Conservation (phyloP, 75 land plant genomes). For the Sequoiadendron giganteum region DNA sequence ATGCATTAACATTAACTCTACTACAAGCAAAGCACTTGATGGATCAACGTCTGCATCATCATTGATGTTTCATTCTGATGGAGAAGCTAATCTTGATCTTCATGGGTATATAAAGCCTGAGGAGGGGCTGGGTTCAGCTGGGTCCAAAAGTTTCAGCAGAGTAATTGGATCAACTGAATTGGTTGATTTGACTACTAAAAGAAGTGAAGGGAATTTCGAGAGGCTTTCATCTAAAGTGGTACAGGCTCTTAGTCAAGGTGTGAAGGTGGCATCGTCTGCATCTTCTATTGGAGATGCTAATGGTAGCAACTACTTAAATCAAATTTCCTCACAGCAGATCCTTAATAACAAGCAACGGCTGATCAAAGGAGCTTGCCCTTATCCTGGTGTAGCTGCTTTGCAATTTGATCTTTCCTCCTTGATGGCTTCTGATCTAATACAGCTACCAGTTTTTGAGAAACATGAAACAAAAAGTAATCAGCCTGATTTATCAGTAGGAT, state of each 20-base stretch:
- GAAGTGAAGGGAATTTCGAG: slow-evolving; percentile 22
- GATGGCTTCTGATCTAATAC: slow-evolving; percentile 33
- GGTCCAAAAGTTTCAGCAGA: slow-evolving; percentile 7
- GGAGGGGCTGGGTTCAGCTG: not conserved
- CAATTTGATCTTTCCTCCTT: slow-evolving; percentile 66
- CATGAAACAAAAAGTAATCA: not conserved
- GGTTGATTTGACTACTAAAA: slow-evolving; percentile 7
- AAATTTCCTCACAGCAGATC: slow-evolving; percentile 4
- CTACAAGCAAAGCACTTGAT: slow-evolving; percentile 29
- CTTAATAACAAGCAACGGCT: slow-evolving; percentile 31
- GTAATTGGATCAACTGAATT: not conserved
- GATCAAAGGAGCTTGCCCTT: slow-evolving; percentile 62
- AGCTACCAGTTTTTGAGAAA: not conserved
- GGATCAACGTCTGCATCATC: slow-evolving; percentile 59
- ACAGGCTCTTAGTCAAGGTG: slow-evolving; percentile 16
- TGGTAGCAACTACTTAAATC: not conserved
- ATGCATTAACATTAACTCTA: slow-evolving; percentile 27
- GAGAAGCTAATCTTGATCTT: slow-evolving; percentile 21
- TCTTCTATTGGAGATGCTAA: not conserved
- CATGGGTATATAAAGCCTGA: not conserved
- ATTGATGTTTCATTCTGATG: slow-evolving; percentile 38
- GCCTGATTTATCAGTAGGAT: not conserved
- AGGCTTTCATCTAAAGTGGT: slow-evolving; percentile 20
- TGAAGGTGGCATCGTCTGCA: slow-evolving; percentile 7
- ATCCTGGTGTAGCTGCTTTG: slow-evolving; percentile 72